These are phyloP conservation scores for Penicillium brasilianum DNA, from an alignment of 2,329 filamentous ascomycete species.

Conservation along the genomic window DNA sequence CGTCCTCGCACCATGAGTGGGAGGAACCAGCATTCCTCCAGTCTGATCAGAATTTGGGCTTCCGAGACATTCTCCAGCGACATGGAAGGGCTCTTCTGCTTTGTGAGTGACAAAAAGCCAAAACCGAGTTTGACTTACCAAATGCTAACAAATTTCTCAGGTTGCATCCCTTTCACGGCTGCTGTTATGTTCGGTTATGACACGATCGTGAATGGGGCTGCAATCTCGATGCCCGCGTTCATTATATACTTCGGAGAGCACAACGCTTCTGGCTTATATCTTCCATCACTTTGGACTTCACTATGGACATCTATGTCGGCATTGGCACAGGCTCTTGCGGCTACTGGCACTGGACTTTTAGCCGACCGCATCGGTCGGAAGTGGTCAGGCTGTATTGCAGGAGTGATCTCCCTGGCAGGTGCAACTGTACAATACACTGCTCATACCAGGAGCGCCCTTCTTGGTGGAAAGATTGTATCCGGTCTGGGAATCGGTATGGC, in stretches of 20 bases:
- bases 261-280: constrained; percentile 16
- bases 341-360: constrained; percentile 34
- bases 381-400: constrained; percentile 39
- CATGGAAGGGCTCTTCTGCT: constrained; percentile 10
- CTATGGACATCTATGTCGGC: constrained; percentile 32
- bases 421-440: constrained; percentile 23
- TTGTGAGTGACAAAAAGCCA: neutral
- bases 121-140: neutral
- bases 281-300: constrained; percentile 29
- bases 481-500: constrained; percentile 25
- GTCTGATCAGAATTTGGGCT: constrained; percentile 4
- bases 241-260: constrained; percentile 17
- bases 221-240: constrained; percentile 18
- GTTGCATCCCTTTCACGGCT: constrained; percentile 10
- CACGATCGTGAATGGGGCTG: constrained; percentile 15
- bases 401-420: constrained; percentile 26
- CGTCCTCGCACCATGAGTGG: constrained; percentile 10
- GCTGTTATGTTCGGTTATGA: constrained; percentile 16
- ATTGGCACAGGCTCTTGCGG: constrained; percentile 27
- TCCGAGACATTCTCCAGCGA: neutral
- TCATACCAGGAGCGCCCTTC: constrained; percentile 17
- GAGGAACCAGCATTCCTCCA: constrained; percentile 9
- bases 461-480: constrained; percentile 28
- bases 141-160: neutral
- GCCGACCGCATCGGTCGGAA: constrained; percentile 44